Evolutionary conservation across 2,329 filamentous ascomycete genomes (phyloP).

Genomic region (Cadophora sp.): DNA sequence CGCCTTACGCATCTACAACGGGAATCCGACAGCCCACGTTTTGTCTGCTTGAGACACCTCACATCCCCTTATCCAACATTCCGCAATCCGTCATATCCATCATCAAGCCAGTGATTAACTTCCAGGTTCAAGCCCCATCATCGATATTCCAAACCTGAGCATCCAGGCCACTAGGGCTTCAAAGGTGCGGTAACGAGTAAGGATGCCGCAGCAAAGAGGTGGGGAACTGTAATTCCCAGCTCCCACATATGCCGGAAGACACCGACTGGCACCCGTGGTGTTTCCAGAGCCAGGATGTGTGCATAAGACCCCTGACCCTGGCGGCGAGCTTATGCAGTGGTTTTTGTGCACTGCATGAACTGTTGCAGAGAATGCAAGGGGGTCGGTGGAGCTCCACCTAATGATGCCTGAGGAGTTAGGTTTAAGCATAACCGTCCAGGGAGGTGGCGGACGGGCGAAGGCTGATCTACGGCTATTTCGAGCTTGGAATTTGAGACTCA

Average conservation of each 20-base stretch:
- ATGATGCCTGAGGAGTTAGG: slow-evolving; percentile 11
- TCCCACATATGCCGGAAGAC: slow-evolving; percentile 14
- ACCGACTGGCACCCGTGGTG: slow-evolving; percentile 10
- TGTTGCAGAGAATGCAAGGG: slow-evolving; percentile 1
- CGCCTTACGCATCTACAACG: slow-evolving; percentile 1
- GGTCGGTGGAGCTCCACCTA: neutral
- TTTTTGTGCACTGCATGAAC: slow-evolving; percentile 10
- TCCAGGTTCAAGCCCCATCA: neutral
- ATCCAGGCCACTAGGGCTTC: neutral
- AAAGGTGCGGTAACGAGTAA: neutral
- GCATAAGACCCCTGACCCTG: neutral
- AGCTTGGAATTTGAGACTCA: neutral
- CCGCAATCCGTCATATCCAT: neutral
- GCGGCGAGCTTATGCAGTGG: slow-evolving; percentile 2
- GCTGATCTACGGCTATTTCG: slow-evolving; percentile 10
- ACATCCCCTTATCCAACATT: neutral
- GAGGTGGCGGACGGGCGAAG: neutral
- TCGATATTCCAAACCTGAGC: neutral
- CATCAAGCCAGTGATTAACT: neutral
- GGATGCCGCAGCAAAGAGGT: neutral
- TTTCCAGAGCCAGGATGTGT: neutral
- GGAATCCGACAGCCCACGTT: slow-evolving; percentile 8
- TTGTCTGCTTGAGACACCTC: neutral
- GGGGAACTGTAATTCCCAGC: slow-evolving; percentile 1
- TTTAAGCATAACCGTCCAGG: neutral